Base-by-base conservation (phyloP, 192 early-diverging fungal species). In the Gamsiella multidivaricata region DNA sequence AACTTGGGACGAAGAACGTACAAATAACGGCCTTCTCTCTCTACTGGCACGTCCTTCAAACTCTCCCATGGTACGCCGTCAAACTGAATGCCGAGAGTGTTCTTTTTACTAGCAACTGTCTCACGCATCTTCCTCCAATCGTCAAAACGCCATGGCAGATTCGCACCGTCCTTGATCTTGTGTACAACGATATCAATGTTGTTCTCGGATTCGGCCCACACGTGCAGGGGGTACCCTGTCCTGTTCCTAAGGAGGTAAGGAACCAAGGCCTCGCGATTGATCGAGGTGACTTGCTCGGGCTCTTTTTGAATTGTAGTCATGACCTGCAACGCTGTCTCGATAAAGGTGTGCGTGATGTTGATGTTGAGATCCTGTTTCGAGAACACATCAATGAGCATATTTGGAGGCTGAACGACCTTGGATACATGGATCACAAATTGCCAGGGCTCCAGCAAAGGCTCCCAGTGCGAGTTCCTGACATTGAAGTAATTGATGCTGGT, bases 401-500 rank as follows among this genome's bases (percentile, higher is more conserved):
- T 80, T 34, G 69, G 68, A 39, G 72, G 70, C 52, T 80, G 72
- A 14, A 80, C 45, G 33, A 63, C 61, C 53, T 83, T 83, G 43
- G 79, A 70, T 36, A 90, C 61, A 41, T 87, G 82, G 14, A 93
- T 49, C 7, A 82, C 76, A 58, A 94, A 91, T 42, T 93, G 82
- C 92, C 94, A 97, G 8, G 92, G 95, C 79, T 99, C 98, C 18
- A 98, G 61, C 41, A 98, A 70, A 3, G 98, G 96, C 75, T 99
- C 98, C 98, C 98, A 99, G 75, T 98, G 97, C 28, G 97, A 98
- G 80, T 95, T 97, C 66, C 94, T 94, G 36, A 97, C 84, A 83
- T 99, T 98, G 62, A 97, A 99, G 80, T 94, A 97, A 74, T 97
- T 98, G 37, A 91, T 87, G 55, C 92, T 89, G 43, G 96, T 70